Conservation (phyloP, 306 rosid genomes). For the Cucumis melo region DNA sequence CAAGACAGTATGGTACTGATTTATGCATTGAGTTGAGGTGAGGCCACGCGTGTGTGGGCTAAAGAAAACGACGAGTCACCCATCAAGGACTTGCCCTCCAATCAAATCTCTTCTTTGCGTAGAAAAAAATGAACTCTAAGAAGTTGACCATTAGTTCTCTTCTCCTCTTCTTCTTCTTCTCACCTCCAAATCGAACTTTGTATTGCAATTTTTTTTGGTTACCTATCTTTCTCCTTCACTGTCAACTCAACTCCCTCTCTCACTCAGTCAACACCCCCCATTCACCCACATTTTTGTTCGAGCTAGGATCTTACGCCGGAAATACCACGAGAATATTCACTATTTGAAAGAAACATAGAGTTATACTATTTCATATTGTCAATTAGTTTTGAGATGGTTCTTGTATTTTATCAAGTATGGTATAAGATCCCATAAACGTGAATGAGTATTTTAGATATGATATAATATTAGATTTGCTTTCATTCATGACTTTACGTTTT, state of each 20-base stretch:
- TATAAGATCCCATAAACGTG: too few relatives aligned
- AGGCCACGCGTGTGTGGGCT: neutral
- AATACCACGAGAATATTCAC: too few relatives aligned
- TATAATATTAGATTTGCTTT: too few relatives aligned
- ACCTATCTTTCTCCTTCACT: neutral
- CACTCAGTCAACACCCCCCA: neutral
- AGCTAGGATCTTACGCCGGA: too few relatives aligned
- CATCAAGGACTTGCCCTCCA: slow-evolving; percentile 10
- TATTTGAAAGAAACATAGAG: too few relatives aligned
- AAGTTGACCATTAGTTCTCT: neutral
- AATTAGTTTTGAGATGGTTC: too few relatives aligned
- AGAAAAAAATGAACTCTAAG: neutral
- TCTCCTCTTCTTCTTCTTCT: neutral
- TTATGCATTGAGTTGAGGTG: neutral
- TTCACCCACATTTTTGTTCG: neutral
- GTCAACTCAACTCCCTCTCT: neutral
- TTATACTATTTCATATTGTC: too few relatives aligned
- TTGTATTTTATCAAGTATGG: too few relatives aligned
- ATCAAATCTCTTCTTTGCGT: slow-evolving; percentile 11
- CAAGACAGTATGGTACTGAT: neutral
- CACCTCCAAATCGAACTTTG: neutral
- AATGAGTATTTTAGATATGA: too few relatives aligned
- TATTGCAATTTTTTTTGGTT: neutral
- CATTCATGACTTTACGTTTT: too few relatives aligned
- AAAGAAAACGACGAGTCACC: slow-evolving; percentile 21